phyloP scores from a whole-genome alignment of 768 basidiomycete species.

The Podaxis carcinomalis region DNA sequence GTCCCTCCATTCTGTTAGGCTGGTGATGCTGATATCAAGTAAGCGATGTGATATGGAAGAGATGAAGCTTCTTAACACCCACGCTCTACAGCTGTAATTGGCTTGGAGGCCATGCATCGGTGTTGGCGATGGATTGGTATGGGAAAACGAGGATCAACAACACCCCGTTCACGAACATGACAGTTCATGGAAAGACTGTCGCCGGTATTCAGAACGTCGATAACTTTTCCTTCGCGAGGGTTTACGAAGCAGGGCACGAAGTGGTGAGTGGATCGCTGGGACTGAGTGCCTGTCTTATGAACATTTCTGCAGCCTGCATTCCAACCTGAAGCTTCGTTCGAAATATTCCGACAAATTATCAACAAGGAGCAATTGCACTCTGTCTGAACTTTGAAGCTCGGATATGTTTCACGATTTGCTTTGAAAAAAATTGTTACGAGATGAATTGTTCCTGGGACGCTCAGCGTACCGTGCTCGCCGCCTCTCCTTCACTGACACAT shows the following conservation, averaged over 20 bases:
- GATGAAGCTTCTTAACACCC: neutral
- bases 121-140: constrained; percentile 42
- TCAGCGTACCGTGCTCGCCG: no score
- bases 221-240: constrained; percentile 66
- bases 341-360: constrained; percentile 56
- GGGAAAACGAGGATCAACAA: constrained; percentile 34
- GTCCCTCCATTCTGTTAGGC: constrained; percentile 22
- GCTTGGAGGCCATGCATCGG: constrained; percentile 40
- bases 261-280: constrained; percentile 38
- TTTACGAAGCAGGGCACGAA: constrained; percentile 59
- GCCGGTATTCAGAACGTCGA: constrained; percentile 62
- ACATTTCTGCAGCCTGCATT: constrained; percentile 45
- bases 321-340: constrained; percentile 52
- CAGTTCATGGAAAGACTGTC: constrained; percentile 45
- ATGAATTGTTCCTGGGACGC: no score
- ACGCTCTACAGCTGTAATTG: constrained; percentile 36
- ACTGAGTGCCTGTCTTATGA: neutral
- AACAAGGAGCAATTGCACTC: constrained; percentile 50
- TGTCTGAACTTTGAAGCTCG: constrained; percentile 16
- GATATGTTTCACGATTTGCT: no score
- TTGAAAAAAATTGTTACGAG: no score
- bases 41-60: constrained; percentile 10
- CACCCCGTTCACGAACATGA: constrained; percentile 48
- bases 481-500: no score
- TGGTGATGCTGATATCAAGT: constrained; percentile 51